Percentiles rank a stretch among this genome's conserved stretches.
These are phyloP conservation scores for Hypoxylon perforatum DNA, from an alignment of 495 filamentous ascomycete species.

Conservation along the genomic window DNA sequence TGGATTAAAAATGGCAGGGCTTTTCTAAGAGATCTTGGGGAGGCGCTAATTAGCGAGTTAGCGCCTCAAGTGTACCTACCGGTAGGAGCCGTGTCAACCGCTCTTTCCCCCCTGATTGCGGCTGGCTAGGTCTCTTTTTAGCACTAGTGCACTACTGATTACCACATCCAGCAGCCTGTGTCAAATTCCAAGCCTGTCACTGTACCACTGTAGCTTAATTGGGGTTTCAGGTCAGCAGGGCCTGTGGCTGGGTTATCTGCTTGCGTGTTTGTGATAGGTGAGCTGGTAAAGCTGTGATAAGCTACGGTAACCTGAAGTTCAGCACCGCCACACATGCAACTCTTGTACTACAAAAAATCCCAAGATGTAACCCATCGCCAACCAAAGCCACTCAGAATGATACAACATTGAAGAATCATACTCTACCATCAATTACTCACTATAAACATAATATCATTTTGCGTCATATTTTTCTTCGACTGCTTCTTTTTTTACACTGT, in stretches of 20 bases:
- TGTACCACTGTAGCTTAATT: neutral
- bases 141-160: conserved; percentile 6
- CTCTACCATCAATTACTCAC: neutral
- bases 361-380: too few relatives aligned
- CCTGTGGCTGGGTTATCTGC: neutral
- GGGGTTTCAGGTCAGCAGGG: conserved; percentile 10
- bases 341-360: too few relatives aligned
- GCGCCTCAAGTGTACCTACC: conserved; percentile 37
- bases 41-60: conserved; percentile 39
- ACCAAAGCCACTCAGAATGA: neutral
- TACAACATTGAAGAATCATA: neutral
- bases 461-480: neutral
- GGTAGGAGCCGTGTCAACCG: conserved; percentile 32
- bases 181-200: conserved; percentile 12
- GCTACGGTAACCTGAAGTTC: too few relatives aligned
- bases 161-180: conserved; percentile 3
- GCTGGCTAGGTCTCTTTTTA: conserved; percentile 22
- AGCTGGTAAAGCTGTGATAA: too few relatives aligned
- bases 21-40: conserved; percentile 26
- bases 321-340: conserved; percentile 26
- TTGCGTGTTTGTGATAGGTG: too few relatives aligned
- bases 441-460: neutral
- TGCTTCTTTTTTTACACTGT: neutral
- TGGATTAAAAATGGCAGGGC: conserved; percentile 34
- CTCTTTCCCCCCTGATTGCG: conserved; percentile 23